Percentiles rank a stretch among this genome's conserved stretches.
Evolutionary conservation across 345 rosid genomes (phyloP).

Genomic region (Eucalyptus urophylla): DNA sequence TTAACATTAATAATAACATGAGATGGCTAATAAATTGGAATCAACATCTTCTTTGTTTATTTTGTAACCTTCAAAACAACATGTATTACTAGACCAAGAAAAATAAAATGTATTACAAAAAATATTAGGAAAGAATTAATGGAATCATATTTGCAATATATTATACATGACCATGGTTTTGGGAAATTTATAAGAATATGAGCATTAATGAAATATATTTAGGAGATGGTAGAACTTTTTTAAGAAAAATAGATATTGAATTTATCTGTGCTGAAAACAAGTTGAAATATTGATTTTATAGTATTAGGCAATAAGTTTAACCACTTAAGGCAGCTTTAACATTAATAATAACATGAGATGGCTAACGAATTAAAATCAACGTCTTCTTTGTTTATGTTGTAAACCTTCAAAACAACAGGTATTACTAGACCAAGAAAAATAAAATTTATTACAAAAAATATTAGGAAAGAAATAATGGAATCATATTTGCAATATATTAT

Average conservation of each 20-base stretch:
- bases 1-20: neutral
- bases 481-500: no score
- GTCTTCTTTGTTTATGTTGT: no score
- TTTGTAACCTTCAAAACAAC: no score
- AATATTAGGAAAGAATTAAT: no score
- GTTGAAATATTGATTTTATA: neutral
- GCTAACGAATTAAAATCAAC: fast-evolving
- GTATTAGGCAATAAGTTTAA: neutral
- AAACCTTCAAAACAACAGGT: no score
- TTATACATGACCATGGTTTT: neutral
- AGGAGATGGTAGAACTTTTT: neutral
- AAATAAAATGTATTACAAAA: no score
- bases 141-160: no score
- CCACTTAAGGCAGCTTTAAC: neutral
- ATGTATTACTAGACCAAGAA: no score
- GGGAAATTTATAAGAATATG: neutral
- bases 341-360: neutral
- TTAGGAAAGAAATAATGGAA: no score
- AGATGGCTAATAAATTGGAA: neutral
- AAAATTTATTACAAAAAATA: no score
- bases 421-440: no score
- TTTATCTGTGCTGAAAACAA: neutral
- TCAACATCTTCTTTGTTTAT: neutral
- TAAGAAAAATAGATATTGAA: neutral
- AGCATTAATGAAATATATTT: neutral